Conservation (phyloP, 2,329 filamentous ascomycete genomes). For the Penicillium corylophilum region DNA sequence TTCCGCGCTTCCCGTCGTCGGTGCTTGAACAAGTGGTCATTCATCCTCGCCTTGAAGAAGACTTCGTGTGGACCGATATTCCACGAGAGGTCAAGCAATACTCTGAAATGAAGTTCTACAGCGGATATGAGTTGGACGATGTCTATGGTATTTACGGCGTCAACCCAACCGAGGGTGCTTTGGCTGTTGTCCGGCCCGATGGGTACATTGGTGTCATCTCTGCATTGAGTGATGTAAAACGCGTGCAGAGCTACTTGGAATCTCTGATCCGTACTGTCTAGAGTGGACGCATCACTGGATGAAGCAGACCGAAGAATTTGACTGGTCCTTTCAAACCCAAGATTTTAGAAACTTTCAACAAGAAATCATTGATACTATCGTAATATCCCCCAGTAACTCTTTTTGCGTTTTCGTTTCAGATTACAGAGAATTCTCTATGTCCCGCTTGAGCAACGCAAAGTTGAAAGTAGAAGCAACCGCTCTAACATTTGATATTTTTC, state of each 20-base stretch:
- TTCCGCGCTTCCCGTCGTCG: slow-evolving; percentile 27
- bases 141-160: slow-evolving; percentile 40
- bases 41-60: slow-evolving; percentile 28
- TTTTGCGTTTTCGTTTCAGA: no score
- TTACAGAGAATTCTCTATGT: no score
- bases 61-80: slow-evolving; percentile 36
- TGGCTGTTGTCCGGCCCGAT: slow-evolving; percentile 41
- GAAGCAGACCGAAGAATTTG: slow-evolving; percentile 4
- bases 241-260: slow-evolving; percentile 29
- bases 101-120: slow-evolving; percentile 39
- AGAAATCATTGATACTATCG: no score
- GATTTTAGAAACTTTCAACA: no score
- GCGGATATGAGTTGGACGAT: slow-evolving; percentile 35
- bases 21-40: slow-evolving; percentile 37
- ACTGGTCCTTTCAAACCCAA: not conserved
- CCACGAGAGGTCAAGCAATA: slow-evolving; percentile 31
- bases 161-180: slow-evolving; percentile 26
- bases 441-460: no score
- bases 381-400: no score
- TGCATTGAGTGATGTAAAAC: slow-evolving; percentile 26
- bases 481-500: no score
- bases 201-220: slow-evolving; percentile 37
- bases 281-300: not conserved
- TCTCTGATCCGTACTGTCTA: slow-evolving; percentile 11
- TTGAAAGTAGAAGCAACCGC: no score